Evolutionary conservation across 345 rosid species (phyloP), one percentile per base, ranked within the genome.

Genomic region (Eucalyptus pauciflora): DNA sequence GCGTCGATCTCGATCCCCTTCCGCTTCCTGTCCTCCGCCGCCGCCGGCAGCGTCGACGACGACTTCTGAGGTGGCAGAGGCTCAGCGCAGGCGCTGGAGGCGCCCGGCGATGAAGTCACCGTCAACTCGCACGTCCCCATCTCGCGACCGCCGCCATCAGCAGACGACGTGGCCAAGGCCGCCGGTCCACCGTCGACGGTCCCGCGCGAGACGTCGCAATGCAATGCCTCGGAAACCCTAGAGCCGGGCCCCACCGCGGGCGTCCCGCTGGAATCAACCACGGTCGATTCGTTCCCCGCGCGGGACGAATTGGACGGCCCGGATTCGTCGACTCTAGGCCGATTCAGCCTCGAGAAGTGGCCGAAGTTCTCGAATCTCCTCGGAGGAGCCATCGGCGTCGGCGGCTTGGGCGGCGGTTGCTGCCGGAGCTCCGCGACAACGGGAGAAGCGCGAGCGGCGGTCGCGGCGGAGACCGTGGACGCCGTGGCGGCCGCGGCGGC

Each of bases 261-360:
- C 2, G 98, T 93, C 8, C 88, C 94, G 88, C 92, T 92, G 76
- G 99, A 96, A 80, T 93, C 96, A 15, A 93, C 95, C n/a, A 93
- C 94, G 22, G 96, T 94, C 13, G 93, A 92, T 88, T 94, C 99
- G 88, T 93, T 94, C 50, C 90, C 93, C 49, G 91, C 90, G 85
- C 86, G 48, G 87, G 90, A 95, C 46, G 93, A 90, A 90, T 80
- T 88, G 46, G 94, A 94, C 86, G 93, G 96, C 56, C 91, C 95
- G 46, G 97, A 90, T 88, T 87, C 92, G 31, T 90, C 93, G 22
- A 54, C 86, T 87, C 90, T 52, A 49, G 86, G 90, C 89, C 90
- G 93, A 67, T 91, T 89, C 67, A 58, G 93, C 92, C 96, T 94
- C 60, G 96, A 93, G 89, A 95, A 94, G 89, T 92, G 92, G 67